These are phyloP conservation scores for Fusarium protoensiforme DNA, from an alignment of 2,329 filamentous ascomycete species.

Conservation along the genomic window DNA sequence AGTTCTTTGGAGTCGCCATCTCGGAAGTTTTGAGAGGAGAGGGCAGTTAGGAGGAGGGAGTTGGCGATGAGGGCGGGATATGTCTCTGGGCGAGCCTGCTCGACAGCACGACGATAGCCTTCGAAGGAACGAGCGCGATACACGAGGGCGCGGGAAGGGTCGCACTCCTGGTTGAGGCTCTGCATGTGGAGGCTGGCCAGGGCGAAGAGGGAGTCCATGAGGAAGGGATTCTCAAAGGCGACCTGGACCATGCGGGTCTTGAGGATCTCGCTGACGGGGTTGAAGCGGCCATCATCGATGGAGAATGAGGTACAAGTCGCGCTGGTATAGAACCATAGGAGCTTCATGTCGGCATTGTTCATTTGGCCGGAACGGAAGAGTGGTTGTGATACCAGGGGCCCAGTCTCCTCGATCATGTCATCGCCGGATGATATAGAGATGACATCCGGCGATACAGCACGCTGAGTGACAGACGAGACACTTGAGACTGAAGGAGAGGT, in stretches of 20 bases:
- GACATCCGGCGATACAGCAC: slow-evolving; percentile 9
- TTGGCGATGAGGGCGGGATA: slow-evolving; percentile 63
- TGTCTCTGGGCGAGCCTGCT: slow-evolving; percentile 56
- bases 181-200: slow-evolving; percentile 63
- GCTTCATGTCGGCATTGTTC: slow-evolving; percentile 60
- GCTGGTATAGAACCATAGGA: slow-evolving; percentile 66
- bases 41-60: slow-evolving; percentile 62
- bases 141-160: slow-evolving; percentile 50
- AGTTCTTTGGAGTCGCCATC: slow-evolving; percentile 57
- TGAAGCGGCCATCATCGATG: slow-evolving; percentile 48
- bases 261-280: slow-evolving; percentile 56
- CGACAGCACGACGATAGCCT: slow-evolving; percentile 64
- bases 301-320: slow-evolving; percentile 60
- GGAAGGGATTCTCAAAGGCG: slow-evolving; percentile 63
- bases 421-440: slow-evolving; percentile 21
- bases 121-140: slow-evolving; percentile 63
- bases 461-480: background rate
- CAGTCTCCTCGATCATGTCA: slow-evolving; percentile 10
- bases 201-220: slow-evolving; percentile 66
- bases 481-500: slow-evolving; percentile 6
- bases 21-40: slow-evolving; percentile 63
- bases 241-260: slow-evolving; percentile 59
- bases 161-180: slow-evolving; percentile 51
- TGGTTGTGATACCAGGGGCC: slow-evolving; percentile 37
- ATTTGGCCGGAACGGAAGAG: slow-evolving; percentile 47